Conservation (phyloP, 306 rosid genomes). For the Elaeagnus macrophylla region DNA sequence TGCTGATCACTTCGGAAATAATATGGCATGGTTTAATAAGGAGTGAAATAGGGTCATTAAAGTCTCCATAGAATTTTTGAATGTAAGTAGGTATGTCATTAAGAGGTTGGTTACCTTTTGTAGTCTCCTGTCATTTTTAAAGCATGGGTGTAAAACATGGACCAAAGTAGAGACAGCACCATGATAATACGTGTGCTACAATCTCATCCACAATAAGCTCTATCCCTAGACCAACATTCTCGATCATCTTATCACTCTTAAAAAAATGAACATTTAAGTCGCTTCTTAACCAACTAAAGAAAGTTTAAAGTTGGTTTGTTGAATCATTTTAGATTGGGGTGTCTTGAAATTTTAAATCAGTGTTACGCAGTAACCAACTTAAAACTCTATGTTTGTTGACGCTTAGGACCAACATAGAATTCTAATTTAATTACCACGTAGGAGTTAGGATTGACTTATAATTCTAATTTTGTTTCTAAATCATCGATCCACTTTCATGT, state of each 20-base stretch:
- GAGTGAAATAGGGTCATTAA: not conserved
- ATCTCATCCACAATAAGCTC: slow-evolving; percentile 19
- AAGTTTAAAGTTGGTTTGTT: too few relatives aligned
- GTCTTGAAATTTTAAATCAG: too few relatives aligned
- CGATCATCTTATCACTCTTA: slow-evolving; percentile 4
- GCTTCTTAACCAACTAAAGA: too few relatives aligned
- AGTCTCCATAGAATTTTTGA: not conserved
- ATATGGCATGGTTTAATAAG: not conserved
- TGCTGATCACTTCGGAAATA: not conserved
- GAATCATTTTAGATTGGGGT: too few relatives aligned
- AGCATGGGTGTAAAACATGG: slow-evolving; percentile 13
- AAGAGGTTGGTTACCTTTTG: slow-evolving; percentile 42
- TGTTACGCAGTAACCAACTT: too few relatives aligned
- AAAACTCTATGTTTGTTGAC: too few relatives aligned
- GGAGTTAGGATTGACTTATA: too few relatives aligned
- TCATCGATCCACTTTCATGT: too few relatives aligned
- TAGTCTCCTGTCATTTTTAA: slow-evolving; percentile 33
- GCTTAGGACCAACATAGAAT: too few relatives aligned
- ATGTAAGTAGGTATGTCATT: slow-evolving; percentile 32
- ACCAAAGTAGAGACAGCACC: slow-evolving; percentile 13
- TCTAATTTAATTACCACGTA: too few relatives aligned
- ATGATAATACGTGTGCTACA: slow-evolving; percentile 7
- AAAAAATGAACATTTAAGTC: too few relatives aligned
- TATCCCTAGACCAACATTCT: slow-evolving; percentile 4
- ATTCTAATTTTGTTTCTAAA: too few relatives aligned